Conservation (phyloP, 768 basidiomycete species). For the Hygrophorus pudorinus region DNA sequence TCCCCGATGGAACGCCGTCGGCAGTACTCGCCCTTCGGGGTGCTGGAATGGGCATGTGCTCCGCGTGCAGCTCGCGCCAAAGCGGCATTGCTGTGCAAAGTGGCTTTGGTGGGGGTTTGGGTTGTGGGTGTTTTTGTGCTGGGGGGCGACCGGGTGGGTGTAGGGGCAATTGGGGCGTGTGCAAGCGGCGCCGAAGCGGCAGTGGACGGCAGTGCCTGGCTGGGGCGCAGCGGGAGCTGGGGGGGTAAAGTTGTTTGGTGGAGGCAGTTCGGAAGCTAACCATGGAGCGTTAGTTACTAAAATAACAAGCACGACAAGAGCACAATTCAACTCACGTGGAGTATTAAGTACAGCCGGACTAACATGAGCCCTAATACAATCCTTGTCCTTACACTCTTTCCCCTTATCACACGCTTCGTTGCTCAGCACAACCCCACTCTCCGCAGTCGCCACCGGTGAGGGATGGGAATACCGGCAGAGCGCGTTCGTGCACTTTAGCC, state of each 20-base stretch:
- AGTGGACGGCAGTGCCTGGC: slow-evolving; percentile 27
- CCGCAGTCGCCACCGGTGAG: slow-evolving; percentile 90
- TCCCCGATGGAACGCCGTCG: slow-evolving; percentile 73
- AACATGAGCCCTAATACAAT: slow-evolving; percentile 86
- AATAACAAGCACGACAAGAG: slow-evolving; percentile 1
- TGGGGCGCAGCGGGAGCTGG: slow-evolving; percentile 16
- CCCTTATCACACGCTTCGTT: slow-evolving; percentile 89
- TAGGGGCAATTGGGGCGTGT: slow-evolving; percentile 64
- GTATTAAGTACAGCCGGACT: slow-evolving; percentile 75
- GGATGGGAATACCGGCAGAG: slow-evolving; percentile 91
- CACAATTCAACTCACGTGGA: slow-evolving; percentile 33
- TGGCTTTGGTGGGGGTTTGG: slow-evolving; percentile 20
- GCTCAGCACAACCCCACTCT: slow-evolving; percentile 90
- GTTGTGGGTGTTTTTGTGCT: slow-evolving; percentile 4
- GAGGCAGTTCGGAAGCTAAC: slow-evolving; percentile 5
- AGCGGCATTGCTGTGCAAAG: slow-evolving; percentile 58
- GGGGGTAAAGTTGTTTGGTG: background rate
- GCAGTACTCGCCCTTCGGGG: slow-evolving; percentile 76
- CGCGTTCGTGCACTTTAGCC: slow-evolving; percentile 82
- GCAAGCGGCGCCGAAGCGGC: slow-evolving; percentile 64
- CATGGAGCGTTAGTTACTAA: slow-evolving; percentile 8
- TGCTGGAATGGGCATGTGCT: slow-evolving; percentile 86
- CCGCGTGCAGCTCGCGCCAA: slow-evolving; percentile 79
- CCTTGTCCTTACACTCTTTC: slow-evolving; percentile 84
- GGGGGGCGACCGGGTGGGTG: slow-evolving; percentile 45